phyloP scores from a whole-genome alignment of 2,329 filamentous ascomycete genomes.

The Neonectria magnoliae region DNA sequence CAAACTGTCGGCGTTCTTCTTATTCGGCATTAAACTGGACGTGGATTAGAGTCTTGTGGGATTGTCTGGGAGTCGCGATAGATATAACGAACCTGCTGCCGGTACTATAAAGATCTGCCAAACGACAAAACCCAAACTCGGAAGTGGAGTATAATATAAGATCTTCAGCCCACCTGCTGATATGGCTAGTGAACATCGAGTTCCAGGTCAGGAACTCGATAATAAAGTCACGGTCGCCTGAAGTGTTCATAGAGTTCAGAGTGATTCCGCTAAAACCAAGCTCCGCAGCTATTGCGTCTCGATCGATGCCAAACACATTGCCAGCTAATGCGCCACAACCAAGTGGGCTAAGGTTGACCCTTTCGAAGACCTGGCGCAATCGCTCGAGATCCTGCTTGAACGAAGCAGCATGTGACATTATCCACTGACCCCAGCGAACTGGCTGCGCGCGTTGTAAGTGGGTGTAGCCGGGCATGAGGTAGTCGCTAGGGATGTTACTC shows the following conservation, averaged over 20 bases:
- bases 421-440: conserved; percentile 83
- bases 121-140: conserved; percentile 80
- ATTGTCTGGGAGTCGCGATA: not conserved
- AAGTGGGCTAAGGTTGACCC: conserved; percentile 78
- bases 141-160: conserved; percentile 83
- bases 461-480: conserved; percentile 88
- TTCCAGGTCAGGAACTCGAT: conserved; percentile 85
- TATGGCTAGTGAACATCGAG: conserved; percentile 79
- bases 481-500: conserved; percentile 54
- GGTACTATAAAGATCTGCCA: conserved; percentile 85
- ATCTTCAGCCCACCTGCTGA: conserved; percentile 85
- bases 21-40: conserved; percentile 79
- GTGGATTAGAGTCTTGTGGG: not conserved
- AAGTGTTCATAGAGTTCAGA: conserved; percentile 80
- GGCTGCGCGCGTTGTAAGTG: conserved; percentile 85
- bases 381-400: conserved; percentile 82
- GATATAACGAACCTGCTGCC: conserved; percentile 57
- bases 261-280: conserved; percentile 81
- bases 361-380: conserved; percentile 74
- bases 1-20: conserved; percentile 83
- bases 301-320: conserved; percentile 84
- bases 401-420: conserved; percentile 77
- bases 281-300: conserved; percentile 79
- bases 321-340: conserved; percentile 83
- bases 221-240: conserved; percentile 83